Evolutionary conservation across 1,284 basidiomycete species (phyloP).

Genomic region (Marasmius sp.): DNA sequence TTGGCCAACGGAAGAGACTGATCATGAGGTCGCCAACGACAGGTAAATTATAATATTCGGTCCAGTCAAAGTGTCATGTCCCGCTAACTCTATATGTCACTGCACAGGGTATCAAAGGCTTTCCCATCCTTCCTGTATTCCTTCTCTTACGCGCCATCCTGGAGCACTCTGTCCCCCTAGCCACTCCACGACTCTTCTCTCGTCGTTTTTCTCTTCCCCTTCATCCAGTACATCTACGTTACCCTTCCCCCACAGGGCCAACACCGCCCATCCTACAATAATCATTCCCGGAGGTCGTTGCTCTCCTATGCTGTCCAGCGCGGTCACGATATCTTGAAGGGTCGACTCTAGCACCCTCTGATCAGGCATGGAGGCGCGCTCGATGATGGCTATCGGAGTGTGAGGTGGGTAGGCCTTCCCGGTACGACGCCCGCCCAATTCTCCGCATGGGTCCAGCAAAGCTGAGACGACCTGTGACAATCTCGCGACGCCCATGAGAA

Average conservation of each 20-base stretch:
- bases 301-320: slow-evolving; percentile 76
- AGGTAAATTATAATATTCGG: neutral
- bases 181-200: slow-evolving; percentile 56
- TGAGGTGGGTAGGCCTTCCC: slow-evolving; percentile 74
- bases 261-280: slow-evolving; percentile 88
- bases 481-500: slow-evolving; percentile 95
- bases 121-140: slow-evolving; percentile 55
- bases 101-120: slow-evolving; percentile 14
- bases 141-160: slow-evolving; percentile 60
- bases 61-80: neutral
- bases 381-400: slow-evolving; percentile 89
- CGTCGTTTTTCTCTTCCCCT: slow-evolving; percentile 43
- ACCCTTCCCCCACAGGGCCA: slow-evolving; percentile 57
- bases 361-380: slow-evolving; percentile 90
- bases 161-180: slow-evolving; percentile 35
- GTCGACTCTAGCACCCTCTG: slow-evolving; percentile 87
- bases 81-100: neutral
- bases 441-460: slow-evolving; percentile 38
- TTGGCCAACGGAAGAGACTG: neutral
- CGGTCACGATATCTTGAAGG: slow-evolving; percentile 68
- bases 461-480: slow-evolving; percentile 72
- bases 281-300: slow-evolving; percentile 97
- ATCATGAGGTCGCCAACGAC: neutral
- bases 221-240: slow-evolving; percentile 55
- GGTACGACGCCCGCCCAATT: slow-evolving; percentile 31